Evolutionary conservation across 164 flowering plant genomes (phyloP), one percentile per base, ranked within the genome.

Genomic region (Umbilicus rupestris): DNA sequence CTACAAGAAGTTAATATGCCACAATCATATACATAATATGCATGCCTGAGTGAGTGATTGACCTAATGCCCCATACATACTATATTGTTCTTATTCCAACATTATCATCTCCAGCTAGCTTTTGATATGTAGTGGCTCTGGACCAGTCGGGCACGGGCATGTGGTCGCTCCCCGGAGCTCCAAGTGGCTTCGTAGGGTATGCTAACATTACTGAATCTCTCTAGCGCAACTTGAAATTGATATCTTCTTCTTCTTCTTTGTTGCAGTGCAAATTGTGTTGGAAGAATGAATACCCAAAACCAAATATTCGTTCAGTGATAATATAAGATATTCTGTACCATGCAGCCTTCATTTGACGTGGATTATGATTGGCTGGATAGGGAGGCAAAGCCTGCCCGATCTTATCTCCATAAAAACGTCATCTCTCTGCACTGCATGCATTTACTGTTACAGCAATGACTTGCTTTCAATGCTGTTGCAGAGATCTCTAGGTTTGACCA

Each of bases 101-200:
- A 24, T 22, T 52, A 52, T 52, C 58, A 24, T 52, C 29, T 52
- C 55, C 55, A 52, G 58, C 30, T 26, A 52, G 55, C 26, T 49
- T 22, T 22, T 9, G 10, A n/a, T 20, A 49, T 19, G 55, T 49
- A 49, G 55, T 52, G 58, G 30, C 58, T 52, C 30, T 22, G 58
- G 58, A 52, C 58, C 58, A 52, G 15, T 52, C 1, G 29, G 58
- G 24, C 12, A 52, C 15, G 15, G 12, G 12, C 30, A 22, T 26
- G 30, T 3, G 30, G 29, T 52, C 58, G 14, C 30, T 24, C 58
- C 58, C 58, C 3, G 14, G 29, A 24, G 58, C 58, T 6, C 58
- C 58, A 52, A 8, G 58, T 52, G 58, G 29, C 58, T 52, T 52
- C 58, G 22, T 52, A 52, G 58, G 58, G 58, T 52, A 22, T 52